Evolutionary conservation across 768 basidiomycete genomes (phyloP).

Genomic region (Cystofilobasidium bisporidii): DNA sequence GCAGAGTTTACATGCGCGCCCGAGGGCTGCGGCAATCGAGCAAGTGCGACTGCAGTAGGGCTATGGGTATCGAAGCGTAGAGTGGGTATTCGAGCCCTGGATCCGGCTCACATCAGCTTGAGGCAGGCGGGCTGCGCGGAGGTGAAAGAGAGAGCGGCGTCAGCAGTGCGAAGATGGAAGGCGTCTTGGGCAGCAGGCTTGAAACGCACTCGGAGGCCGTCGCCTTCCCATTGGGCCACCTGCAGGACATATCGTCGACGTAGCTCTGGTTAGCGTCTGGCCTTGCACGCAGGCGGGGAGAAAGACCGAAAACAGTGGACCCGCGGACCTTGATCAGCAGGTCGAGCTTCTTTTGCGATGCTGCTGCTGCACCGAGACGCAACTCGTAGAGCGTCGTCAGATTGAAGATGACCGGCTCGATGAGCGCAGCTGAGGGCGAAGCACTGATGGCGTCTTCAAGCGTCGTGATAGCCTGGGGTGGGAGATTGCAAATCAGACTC

Average conservation of each 20-base stretch:
- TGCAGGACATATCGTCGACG: background rate
- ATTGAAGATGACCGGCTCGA: conserved; percentile 26
- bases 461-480: conserved; percentile 6
- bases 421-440: conserved; percentile 8
- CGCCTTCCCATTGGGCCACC: conserved; percentile 16
- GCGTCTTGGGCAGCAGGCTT: background rate
- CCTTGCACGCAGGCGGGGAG: too few species aligned
- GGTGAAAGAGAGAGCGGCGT: background rate
- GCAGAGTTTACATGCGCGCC: too few species aligned
- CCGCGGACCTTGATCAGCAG: conserved; percentile 6
- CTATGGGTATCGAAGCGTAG: background rate
- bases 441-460: conserved; percentile 11
- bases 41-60: too few species aligned
- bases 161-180: too few species aligned
- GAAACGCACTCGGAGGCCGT: conserved; percentile 15
- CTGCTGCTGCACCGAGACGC: conserved; percentile 1
- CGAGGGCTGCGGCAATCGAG: too few species aligned
- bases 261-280: too few species aligned
- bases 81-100: background rate
- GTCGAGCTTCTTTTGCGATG: conserved; percentile 14
- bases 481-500: background rate
- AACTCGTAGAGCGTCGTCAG: conserved; percentile 27
- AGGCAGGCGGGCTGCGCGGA: conserved; percentile 21
- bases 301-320: background rate
- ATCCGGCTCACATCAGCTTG: conserved; percentile 1